Evolutionary conservation across 441 rosid species (phyloP).

Genomic region (Rhodomyrtus psidioides): DNA sequence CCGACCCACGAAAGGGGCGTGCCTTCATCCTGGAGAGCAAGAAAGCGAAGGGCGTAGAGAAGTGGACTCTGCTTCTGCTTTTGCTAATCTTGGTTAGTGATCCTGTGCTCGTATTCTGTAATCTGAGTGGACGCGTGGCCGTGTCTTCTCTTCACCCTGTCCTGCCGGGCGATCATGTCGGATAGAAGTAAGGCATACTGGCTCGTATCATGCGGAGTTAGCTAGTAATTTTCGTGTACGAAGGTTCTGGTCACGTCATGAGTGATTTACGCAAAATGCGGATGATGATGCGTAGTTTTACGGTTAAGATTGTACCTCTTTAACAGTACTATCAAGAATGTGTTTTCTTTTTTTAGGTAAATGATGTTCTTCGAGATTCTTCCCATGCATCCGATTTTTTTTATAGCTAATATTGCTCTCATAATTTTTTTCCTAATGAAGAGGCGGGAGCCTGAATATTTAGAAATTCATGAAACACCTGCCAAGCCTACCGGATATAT

Average conservation of each 20-base stretch:
- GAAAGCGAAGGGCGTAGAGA: background rate
- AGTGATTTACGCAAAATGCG: too few relatives aligned
- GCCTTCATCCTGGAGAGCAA: background rate
- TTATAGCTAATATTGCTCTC: too few relatives aligned
- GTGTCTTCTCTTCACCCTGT: background rate
- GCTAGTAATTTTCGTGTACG: background rate
- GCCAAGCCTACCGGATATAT: too few relatives aligned
- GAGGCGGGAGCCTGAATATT: background rate
- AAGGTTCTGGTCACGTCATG: background rate
- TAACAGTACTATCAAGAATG: accelerated
- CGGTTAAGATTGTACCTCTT: too few relatives aligned
- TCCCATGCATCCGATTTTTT: too few relatives aligned
- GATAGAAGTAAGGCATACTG: background rate
- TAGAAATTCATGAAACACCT: background rate
- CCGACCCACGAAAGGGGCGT: slow-evolving; percentile 1
- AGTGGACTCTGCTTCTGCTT: background rate
- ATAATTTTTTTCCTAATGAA: too few relatives aligned
- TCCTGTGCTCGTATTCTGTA: background rate
- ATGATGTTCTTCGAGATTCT: background rate
- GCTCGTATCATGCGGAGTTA: background rate
- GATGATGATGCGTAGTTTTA: too few relatives aligned
- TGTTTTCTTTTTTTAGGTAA: too few relatives aligned
- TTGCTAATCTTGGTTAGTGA: background rate
- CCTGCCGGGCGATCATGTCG: background rate
- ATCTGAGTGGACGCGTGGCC: background rate